Evolutionary conservation across 2,329 filamentous ascomycete genomes (phyloP).

Genomic region (Aspergillus tamarii): DNA sequence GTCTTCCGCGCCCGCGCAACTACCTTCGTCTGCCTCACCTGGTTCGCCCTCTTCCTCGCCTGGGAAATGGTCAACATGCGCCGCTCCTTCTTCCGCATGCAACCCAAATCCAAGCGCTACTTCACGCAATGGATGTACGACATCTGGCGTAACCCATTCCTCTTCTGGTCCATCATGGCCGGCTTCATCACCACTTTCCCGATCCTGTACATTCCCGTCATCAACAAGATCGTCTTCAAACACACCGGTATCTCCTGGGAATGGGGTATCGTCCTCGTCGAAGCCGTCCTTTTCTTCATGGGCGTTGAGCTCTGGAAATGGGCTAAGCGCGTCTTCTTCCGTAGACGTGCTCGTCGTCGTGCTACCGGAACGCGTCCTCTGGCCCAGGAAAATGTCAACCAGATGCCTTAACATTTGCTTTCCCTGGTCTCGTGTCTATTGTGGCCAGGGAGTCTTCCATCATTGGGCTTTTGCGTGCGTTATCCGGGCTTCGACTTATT

Average conservation of each 20-base stretch:
- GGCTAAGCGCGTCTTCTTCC: slow-evolving; percentile 59
- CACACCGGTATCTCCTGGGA: slow-evolving; percentile 67
- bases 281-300: slow-evolving; percentile 62
- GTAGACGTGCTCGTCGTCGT: slow-evolving; percentile 24
- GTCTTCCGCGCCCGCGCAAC: slow-evolving; percentile 72
- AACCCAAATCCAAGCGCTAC: slow-evolving; percentile 61
- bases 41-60: slow-evolving; percentile 73
- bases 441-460: slow-evolving; percentile 15
- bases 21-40: slow-evolving; percentile 72
- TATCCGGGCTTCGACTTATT: slow-evolving; percentile 3
- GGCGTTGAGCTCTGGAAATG: slow-evolving; percentile 68
- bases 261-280: slow-evolving; percentile 67
- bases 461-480: not conserved
- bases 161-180: slow-evolving; percentile 65
- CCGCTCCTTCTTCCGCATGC: slow-evolving; percentile 72
- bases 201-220: slow-evolving; percentile 66
- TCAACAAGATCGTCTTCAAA: slow-evolving; percentile 66
- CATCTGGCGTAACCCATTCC: slow-evolving; percentile 71
- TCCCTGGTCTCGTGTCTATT: slow-evolving; percentile 16
- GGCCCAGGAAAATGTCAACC: not conserved
- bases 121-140: slow-evolving; percentile 67
- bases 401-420: slow-evolving; percentile 23
- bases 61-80: slow-evolving; percentile 76
- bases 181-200: slow-evolving; percentile 61
- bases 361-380: not conserved